Evolutionary conservation across 192 early-diverging fungal genomes (phyloP).

Genomic region (Podila minutissima): DNA sequence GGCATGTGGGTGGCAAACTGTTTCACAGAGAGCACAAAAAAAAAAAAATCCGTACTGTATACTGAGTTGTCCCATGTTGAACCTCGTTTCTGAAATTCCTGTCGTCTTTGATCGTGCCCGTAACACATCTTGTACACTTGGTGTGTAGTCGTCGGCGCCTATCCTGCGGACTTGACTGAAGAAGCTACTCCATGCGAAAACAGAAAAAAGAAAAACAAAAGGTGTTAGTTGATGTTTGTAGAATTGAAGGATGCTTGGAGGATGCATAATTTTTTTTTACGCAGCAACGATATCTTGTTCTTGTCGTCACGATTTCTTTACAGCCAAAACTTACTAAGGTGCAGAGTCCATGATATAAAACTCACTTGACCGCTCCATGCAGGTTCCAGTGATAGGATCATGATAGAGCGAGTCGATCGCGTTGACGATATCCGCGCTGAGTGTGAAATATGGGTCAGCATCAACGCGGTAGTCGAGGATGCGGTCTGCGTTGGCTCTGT

Average conservation of each 20-base stretch:
- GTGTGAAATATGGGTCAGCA: conserved; percentile 58
- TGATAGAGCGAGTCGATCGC: conserved; percentile 75
- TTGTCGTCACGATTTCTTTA: background rate
- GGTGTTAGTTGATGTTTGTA: background rate
- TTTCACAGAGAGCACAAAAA: background rate
- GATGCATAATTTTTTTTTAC: background rate
- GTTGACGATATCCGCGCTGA: conserved; percentile 71
- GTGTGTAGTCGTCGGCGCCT: conserved; percentile 84
- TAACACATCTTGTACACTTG: conserved; percentile 93
- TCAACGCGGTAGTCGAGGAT: conserved; percentile 53
- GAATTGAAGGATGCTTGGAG: background rate
- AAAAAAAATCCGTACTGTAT: conserved; percentile 70
- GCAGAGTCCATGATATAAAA: conserved; percentile 92
- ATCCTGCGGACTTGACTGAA: conserved; percentile 91
- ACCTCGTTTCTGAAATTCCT: conserved; percentile 96
- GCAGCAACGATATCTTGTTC: background rate
- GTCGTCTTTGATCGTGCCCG: conserved; percentile 97
- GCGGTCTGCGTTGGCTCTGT: conserved; percentile 44
- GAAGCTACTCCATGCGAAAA: conserved; percentile 66
- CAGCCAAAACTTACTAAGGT: conserved; percentile 69
- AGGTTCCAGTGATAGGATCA: conserved; percentile 68
- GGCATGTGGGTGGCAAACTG: conserved; percentile 6
- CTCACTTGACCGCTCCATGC: conserved; percentile 74
- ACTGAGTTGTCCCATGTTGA: conserved; percentile 89
- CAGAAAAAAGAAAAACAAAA: background rate